Percentiles rank a stretch among this genome's conserved stretches.
Evolutionary conservation across 345 rosid species (phyloP).

Genomic region (Ceriops zippeliana): DNA sequence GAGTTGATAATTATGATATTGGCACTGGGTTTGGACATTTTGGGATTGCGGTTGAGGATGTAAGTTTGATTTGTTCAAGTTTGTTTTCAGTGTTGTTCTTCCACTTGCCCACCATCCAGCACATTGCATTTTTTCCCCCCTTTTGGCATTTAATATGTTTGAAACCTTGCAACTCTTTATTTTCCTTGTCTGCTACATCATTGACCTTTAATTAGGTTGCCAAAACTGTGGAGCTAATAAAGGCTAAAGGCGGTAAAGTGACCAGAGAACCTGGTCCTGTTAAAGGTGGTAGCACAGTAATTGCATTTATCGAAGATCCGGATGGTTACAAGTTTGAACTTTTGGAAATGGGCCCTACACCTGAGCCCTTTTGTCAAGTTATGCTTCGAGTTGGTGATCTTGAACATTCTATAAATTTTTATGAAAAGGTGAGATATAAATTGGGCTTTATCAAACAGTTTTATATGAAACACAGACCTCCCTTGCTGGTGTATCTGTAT

Average conservation of each 20-base stretch:
- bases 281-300: constrained; percentile 80
- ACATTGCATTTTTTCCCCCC: not conserved
- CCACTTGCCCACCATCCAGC: too few relatives aligned
- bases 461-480: not conserved
- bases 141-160: not conserved
- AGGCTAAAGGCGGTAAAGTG: constrained; percentile 89
- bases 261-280: constrained; percentile 92
- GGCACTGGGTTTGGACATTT: constrained; percentile 97
- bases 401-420: constrained; percentile 79
- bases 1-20: constrained; percentile 83
- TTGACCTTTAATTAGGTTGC: constrained; percentile 48
- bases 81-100: too few relatives aligned
- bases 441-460: constrained; percentile 5
- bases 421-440: constrained; percentile 65
- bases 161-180: not conserved
- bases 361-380: constrained; percentile 97
- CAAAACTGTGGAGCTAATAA: constrained; percentile 76
- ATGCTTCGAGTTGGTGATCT: constrained; percentile 99
- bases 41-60: constrained; percentile 93
- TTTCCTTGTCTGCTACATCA: too few relatives aligned
- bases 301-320: constrained; percentile 94
- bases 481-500: not conserved
- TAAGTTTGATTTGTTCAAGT: constrained; percentile 34
- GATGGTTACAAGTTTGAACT: constrained; percentile 98
- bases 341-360: constrained; percentile 93